Evolutionary conservation across 805 yeast species (phyloP).

Genomic region (Sugiyamaella boreocaroliniensis): DNA sequence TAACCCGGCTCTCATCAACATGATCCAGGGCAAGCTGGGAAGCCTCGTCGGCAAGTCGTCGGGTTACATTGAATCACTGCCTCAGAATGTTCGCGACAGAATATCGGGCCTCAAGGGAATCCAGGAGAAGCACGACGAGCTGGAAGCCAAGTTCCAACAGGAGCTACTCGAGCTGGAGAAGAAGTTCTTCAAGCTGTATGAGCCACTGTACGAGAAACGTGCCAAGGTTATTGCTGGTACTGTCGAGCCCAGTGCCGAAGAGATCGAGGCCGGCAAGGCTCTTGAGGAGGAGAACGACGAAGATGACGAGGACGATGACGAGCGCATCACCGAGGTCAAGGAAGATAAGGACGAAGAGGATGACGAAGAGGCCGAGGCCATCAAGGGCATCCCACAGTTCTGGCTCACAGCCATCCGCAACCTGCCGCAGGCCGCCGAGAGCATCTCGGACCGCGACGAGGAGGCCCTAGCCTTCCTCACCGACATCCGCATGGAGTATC

Average conservation of each 20-base stretch:
- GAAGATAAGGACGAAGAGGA: constrained; percentile 37
- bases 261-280: constrained; percentile 70
- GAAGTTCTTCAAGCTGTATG: constrained; percentile 63
- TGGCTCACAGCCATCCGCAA: constrained; percentile 96
- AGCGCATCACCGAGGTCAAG: constrained; percentile 27
- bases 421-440: constrained; percentile 69
- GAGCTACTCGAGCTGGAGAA: constrained; percentile 83
- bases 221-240: constrained; percentile 64
- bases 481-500: constrained; percentile 72
- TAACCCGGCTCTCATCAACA: constrained; percentile 74
- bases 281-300: constrained; percentile 46
- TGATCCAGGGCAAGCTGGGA: constrained; percentile 86
- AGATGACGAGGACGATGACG: constrained; percentile 39
- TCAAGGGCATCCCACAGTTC: constrained; percentile 83
- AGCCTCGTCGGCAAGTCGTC: constrained; percentile 77
- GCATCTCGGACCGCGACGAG: constrained; percentile 82
- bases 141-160: constrained; percentile 87
- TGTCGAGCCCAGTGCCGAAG: constrained; percentile 70
- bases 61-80: constrained; percentile 76
- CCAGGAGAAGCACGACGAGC: constrained; percentile 69
- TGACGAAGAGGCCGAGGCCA: constrained; percentile 39
- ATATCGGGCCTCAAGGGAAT: constrained; percentile 75
- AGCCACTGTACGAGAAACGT: constrained; percentile 71
- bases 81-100: constrained; percentile 64
- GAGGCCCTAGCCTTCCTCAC: constrained; percentile 65